These are phyloP conservation scores for Chaetothyriales sp. DNA, from an alignment of 2,329 filamentous ascomycete genomes.

Conservation along the genomic window DNA sequence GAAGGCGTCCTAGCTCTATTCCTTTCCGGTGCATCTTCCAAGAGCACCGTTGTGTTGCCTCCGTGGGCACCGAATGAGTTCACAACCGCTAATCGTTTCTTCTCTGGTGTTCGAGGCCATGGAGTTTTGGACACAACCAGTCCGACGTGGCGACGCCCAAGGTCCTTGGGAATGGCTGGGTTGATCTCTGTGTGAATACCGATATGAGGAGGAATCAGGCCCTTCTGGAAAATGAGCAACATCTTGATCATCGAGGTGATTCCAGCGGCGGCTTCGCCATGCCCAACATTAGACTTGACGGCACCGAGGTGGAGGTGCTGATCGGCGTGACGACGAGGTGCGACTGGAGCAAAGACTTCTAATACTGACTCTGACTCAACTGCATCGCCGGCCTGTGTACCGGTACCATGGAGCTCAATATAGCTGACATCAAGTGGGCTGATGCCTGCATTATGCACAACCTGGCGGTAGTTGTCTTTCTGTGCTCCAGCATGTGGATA, in stretches of 20 bases:
- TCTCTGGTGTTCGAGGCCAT: conserved; percentile 22
- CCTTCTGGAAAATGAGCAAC: conserved; percentile 46
- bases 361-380: conserved; percentile 68
- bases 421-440: conserved; percentile 24
- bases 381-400: conserved; percentile 36
- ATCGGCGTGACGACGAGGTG: conserved; percentile 29
- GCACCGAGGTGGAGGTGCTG: conserved; percentile 45
- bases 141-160: conserved; percentile 28
- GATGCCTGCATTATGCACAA: conserved; percentile 23
- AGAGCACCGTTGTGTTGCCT: conserved; percentile 45
- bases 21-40: conserved; percentile 21
- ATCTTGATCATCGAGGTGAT: conserved; percentile 43
- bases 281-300: conserved; percentile 49
- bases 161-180: conserved; percentile 29
- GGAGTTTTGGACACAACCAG: conserved; percentile 32
- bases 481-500: conserved; percentile 28
- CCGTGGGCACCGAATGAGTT: conserved; percentile 60
- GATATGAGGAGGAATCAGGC: conserved; percentile 45
- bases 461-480: conserved; percentile 22
- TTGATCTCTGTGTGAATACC: conserved; percentile 45
- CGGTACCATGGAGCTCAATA: conserved; percentile 26
- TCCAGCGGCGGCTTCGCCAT: conserved; percentile 22
- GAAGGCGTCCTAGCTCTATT: conserved; percentile 2
- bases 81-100: conserved; percentile 32
- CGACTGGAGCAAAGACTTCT: conserved; percentile 41